A percentile compares a stretch with the other conserved stretches of the same genome.
phyloP scores from a whole-genome alignment of 805 yeast genomes.

The Ogataea henricii region DNA sequence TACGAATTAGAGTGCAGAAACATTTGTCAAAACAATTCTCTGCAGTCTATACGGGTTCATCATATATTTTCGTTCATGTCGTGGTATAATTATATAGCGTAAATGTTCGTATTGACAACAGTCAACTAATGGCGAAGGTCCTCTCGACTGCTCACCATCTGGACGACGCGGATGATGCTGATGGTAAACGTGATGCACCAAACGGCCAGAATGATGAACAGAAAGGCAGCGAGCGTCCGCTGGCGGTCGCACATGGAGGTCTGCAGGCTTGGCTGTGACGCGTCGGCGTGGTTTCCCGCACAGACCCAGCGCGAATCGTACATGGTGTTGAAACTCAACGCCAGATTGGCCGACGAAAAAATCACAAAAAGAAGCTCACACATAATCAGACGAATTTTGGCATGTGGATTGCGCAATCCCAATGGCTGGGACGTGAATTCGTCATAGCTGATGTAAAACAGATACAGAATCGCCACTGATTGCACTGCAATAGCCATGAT shows the following conservation, averaged over 20 bases:
- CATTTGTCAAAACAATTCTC: too few species aligned
- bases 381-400: slow-evolving; percentile 77
- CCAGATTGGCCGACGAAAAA: slow-evolving; percentile 82
- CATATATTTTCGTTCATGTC: neutral
- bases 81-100: slow-evolving; percentile 1
- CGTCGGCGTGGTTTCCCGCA: slow-evolving; percentile 16
- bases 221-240: slow-evolving; percentile 72
- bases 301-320: slow-evolving; percentile 86
- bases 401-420: slow-evolving; percentile 83
- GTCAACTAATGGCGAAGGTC: slow-evolving; percentile 11
- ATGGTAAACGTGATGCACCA: slow-evolving; percentile 89
- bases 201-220: slow-evolving; percentile 69
- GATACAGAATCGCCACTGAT: slow-evolving; percentile 72
- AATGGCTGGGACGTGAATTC: slow-evolving; percentile 91
- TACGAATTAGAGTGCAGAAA: too few species aligned
- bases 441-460: slow-evolving; percentile 81
- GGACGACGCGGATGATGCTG: slow-evolving; percentile 81
- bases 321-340: slow-evolving; percentile 82
- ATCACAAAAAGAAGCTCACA: slow-evolving; percentile 86
- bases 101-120: slow-evolving; percentile 3
- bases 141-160: slow-evolving; percentile 45
- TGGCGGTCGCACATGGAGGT: slow-evolving; percentile 74
- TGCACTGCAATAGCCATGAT: slow-evolving; percentile 91
- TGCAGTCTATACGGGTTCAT: too few species aligned
- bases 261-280: slow-evolving; percentile 31